Conservation (phyloP, 2,329 filamentous ascomycete species). For the Colletotrichum coccodes region DNA sequence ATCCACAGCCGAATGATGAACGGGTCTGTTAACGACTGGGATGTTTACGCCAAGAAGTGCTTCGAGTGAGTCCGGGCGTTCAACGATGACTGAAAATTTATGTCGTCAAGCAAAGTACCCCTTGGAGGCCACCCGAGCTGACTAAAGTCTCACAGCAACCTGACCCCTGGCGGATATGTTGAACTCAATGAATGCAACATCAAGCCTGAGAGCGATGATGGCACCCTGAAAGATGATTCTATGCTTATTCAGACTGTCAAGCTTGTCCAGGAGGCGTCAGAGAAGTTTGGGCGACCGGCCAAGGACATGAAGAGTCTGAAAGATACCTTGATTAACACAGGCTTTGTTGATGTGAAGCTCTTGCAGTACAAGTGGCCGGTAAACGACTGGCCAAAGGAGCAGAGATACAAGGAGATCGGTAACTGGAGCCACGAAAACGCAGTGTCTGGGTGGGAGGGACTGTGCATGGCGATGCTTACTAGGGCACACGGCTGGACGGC, state of each 20-base stretch:
- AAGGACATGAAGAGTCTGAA: not conserved
- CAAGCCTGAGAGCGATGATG: constrained; percentile 51
- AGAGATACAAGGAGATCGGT: not conserved
- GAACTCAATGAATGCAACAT: constrained; percentile 55
- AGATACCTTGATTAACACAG: not conserved
- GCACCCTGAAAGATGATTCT: constrained; percentile 39
- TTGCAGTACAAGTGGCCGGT: constrained; percentile 12
- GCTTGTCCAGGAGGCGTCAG: constrained; percentile 38
- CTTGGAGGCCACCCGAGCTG: no score
- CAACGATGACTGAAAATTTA: no score
- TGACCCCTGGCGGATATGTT: constrained; percentile 55
- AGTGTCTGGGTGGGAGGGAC: not conserved
- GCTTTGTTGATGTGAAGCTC: not conserved
- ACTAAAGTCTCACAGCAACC: constrained; percentile 31
- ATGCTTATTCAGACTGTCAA: constrained; percentile 40
- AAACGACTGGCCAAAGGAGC: not conserved
- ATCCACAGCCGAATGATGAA: constrained; percentile 11
- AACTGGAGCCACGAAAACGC: not conserved
- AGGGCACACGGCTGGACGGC: not conserved
- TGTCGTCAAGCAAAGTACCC: no score
- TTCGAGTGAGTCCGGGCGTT: constrained; percentile 43
- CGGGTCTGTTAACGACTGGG: not conserved
- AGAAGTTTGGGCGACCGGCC: not conserved
- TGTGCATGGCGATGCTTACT: not conserved
- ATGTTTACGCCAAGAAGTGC: constrained; percentile 36